phyloP scores from a whole-genome alignment of 2,329 filamentous ascomycete species.

The Microdochium nivale region DNA sequence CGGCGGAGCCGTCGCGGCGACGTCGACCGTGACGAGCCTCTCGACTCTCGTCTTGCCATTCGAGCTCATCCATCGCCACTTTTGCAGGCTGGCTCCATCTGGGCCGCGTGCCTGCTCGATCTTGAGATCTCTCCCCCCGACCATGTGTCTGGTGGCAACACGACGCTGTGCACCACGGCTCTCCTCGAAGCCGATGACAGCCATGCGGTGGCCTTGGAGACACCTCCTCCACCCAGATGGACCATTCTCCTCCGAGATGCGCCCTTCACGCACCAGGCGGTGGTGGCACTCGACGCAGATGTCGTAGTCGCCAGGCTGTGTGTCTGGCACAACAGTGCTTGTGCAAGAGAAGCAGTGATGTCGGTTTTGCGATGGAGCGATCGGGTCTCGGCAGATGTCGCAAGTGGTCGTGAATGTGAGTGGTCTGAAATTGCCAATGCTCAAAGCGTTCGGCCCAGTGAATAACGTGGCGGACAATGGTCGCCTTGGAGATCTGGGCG shows the following conservation, averaged over 20 bases:
- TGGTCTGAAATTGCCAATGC: slow-evolving; percentile 51
- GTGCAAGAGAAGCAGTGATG: slow-evolving; percentile 77
- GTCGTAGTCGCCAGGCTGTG: slow-evolving; percentile 68
- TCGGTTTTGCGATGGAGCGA: slow-evolving; percentile 59
- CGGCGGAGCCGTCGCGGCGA: slow-evolving; percentile 33
- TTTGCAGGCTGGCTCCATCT: slow-evolving; percentile 27
- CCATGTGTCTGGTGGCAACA: slow-evolving; percentile 60
- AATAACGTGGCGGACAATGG: slow-evolving; percentile 38
- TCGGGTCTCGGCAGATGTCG: slow-evolving; percentile 67
- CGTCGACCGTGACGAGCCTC: slow-evolving; percentile 42
- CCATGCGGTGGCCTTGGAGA: slow-evolving; percentile 74
- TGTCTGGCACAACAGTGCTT: slow-evolving; percentile 35
- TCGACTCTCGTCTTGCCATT: slow-evolving; percentile 28
- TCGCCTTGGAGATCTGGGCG: slow-evolving; percentile 30
- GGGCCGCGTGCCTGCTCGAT: slow-evolving; percentile 38
- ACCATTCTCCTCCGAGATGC: slow-evolving; percentile 68
- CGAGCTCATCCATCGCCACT: slow-evolving; percentile 41
- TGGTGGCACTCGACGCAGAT: slow-evolving; percentile 74
- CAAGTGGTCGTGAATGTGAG: slow-evolving; percentile 69
- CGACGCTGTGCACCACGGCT: slow-evolving; percentile 58
- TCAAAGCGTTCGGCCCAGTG: slow-evolving; percentile 34
- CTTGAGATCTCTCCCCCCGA: slow-evolving; percentile 66
- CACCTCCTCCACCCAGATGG: slow-evolving; percentile 78
- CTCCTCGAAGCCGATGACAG: slow-evolving; percentile 67
- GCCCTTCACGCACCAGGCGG: slow-evolving; percentile 51